A percentile compares a stretch with the other conserved stretches of the same genome.
phyloP scores from a whole-genome alignment of 225 moss, liverwort and hornwort genomes.

The Neckera pumila region DNA sequence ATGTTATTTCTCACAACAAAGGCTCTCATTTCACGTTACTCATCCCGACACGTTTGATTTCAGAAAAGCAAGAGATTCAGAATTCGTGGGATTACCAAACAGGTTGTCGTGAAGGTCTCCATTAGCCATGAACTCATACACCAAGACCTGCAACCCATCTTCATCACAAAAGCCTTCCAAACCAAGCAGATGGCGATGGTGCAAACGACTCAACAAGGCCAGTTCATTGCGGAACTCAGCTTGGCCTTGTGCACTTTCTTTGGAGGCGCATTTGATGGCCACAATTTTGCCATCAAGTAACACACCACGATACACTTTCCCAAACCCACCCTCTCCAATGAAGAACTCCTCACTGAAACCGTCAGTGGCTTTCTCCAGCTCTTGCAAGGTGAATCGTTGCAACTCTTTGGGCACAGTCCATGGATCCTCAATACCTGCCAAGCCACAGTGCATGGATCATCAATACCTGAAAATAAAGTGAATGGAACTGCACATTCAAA shows the following conservation, averaged over 20 bases:
- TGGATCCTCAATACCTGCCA: background rate
- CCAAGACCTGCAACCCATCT: constrained; percentile 50
- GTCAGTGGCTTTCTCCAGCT: constrained; percentile 47
- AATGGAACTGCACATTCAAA: background rate
- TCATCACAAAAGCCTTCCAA: constrained; percentile 66
- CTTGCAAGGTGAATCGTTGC: constrained; percentile 29
- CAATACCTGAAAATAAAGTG: background rate
- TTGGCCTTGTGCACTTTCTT: constrained; percentile 37
- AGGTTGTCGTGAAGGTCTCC: constrained; percentile 53
- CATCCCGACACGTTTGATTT: background rate
- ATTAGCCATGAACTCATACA: constrained; percentile 69
- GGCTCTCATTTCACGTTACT: background rate
- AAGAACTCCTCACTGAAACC: constrained; percentile 21
- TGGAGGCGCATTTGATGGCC: constrained; percentile 53
- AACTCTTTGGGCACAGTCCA: constrained; percentile 32
- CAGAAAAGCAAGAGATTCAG: background rate
- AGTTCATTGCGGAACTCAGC: constrained; percentile 67
- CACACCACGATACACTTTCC: constrained; percentile 42
- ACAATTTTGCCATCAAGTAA: constrained; percentile 35
- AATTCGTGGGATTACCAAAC: background rate
- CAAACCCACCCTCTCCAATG: constrained; percentile 22
- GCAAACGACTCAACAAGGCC: constrained; percentile 44
- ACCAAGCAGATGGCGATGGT: constrained; percentile 52
- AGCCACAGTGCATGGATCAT: background rate
- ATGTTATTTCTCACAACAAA: background rate